Percentiles rank a stretch among this genome's conserved stretches.
Evolutionary conservation across 1,139 yeast genomes (phyloP).

Genomic region (Eremothecium gossypii): DNA sequence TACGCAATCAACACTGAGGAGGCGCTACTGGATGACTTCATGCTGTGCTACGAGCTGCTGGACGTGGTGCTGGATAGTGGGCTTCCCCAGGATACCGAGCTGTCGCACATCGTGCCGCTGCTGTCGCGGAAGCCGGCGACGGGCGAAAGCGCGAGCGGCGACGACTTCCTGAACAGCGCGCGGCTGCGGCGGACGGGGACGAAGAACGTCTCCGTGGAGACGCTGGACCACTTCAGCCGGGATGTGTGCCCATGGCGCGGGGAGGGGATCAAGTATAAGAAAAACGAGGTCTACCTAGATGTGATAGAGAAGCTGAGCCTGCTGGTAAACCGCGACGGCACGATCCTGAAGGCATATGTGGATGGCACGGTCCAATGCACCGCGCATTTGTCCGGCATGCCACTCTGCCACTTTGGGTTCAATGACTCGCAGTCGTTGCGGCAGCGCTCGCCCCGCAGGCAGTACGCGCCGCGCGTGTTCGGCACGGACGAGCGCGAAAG

Average conservation of each 20-base stretch:
- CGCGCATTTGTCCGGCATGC: conserved; percentile 69
- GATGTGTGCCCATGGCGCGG: conserved; percentile 53
- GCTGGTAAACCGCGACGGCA: conserved; percentile 50
- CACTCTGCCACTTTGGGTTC: conserved; percentile 55
- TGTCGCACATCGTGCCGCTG: conserved; percentile 32
- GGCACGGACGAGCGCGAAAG: conserved; percentile 19
- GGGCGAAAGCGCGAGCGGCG: conserved; percentile 6
- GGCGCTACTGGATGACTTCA: conserved; percentile 48
- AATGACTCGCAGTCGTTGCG: conserved; percentile 34
- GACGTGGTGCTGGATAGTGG: conserved; percentile 80
- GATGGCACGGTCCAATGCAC: conserved; percentile 70
- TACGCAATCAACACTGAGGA: conserved; percentile 22
- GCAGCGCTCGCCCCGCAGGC: conserved; percentile 10
- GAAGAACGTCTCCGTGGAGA: not conserved
- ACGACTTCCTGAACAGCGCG: conserved; percentile 6
- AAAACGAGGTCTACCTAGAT: conserved; percentile 72
- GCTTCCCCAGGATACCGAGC: conserved; percentile 66
- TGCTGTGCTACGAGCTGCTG: conserved; percentile 61
- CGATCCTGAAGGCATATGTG: conserved; percentile 60
- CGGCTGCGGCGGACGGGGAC: conserved; percentile 1
- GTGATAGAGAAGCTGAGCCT: conserved; percentile 69
- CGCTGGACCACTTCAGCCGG: conserved; percentile 1
- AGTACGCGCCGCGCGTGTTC: conserved; percentile 11
- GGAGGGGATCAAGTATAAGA: conserved; percentile 63
- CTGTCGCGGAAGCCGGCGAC: conserved; percentile 21